Evolutionary conservation across 441 rosid genomes (phyloP).

Genomic region (Gossypium davidsonii): DNA sequence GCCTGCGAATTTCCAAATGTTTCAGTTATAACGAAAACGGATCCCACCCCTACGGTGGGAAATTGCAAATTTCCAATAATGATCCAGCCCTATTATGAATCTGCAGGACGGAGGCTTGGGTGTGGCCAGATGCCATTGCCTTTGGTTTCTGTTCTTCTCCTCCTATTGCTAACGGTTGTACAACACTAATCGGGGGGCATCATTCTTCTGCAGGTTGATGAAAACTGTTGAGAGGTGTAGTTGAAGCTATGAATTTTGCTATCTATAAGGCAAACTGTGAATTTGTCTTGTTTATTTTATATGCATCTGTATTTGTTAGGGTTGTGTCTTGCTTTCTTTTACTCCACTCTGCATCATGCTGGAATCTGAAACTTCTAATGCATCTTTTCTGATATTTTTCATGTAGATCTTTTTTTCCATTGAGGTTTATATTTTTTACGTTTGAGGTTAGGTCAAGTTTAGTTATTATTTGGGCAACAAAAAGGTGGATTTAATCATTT

Average conservation of each 20-base stretch:
- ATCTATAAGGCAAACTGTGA: neutral
- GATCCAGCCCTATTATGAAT: conserved; percentile 67
- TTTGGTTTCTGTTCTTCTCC: conserved; percentile 21
- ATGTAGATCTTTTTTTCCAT: too few species aligned
- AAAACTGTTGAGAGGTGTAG: conserved; percentile 13
- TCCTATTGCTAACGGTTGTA: conserved; percentile 25
- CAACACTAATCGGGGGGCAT: conserved; percentile 14
- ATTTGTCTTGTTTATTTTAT: neutral
- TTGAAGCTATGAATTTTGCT: conserved; percentile 12
- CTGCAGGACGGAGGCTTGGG: conserved; percentile 22
- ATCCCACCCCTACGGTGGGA: conserved; percentile 70
- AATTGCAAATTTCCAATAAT: conserved; percentile 56
- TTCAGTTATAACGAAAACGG: conserved; percentile 42
- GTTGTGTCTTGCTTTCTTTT: too few species aligned
- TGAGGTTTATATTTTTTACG: too few species aligned
- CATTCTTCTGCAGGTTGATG: conserved; percentile 16
- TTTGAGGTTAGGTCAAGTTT: too few species aligned
- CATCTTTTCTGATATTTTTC: too few species aligned
- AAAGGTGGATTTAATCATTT: too few species aligned
- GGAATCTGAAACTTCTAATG: too few species aligned
- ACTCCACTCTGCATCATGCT: too few species aligned
- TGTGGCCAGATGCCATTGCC: conserved; percentile 10
- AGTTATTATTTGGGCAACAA: too few species aligned
- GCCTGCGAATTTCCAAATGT: conserved; percentile 78
- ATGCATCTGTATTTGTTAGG: neutral